Conservation (phyloP, 352 stramenopile species). For the Poterioochromonas sp. region DNA sequence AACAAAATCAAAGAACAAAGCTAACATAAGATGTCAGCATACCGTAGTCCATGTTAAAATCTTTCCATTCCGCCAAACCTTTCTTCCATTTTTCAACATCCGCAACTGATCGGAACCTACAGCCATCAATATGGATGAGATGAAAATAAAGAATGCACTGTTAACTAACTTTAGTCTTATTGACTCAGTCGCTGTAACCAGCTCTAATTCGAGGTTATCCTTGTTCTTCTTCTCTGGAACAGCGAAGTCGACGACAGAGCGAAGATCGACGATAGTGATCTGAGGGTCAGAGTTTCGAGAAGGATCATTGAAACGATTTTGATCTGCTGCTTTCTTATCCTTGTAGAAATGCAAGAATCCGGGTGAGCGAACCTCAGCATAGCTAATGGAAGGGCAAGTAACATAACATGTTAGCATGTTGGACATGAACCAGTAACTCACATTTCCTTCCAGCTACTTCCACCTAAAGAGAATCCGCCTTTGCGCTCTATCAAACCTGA, state of each 20-base stretch:
- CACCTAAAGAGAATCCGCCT: background rate
- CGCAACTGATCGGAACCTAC: background rate
- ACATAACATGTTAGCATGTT: no score
- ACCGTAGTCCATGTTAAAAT: slow-evolving; percentile 10
- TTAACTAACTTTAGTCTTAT: background rate
- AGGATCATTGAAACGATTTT: background rate
- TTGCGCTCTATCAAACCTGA: background rate
- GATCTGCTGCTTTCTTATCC: background rate
- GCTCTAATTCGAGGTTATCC: background rate
- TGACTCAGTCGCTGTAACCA: background rate
- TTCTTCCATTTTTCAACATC: background rate
- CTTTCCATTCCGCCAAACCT: slow-evolving; percentile 17
- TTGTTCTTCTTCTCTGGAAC: background rate
- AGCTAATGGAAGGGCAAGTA: background rate
- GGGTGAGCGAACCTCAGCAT: background rate
- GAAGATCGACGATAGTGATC: background rate
- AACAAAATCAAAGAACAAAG: no score
- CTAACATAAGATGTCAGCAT: no score
- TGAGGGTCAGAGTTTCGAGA: background rate
- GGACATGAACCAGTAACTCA: background rate
- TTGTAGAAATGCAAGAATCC: slow-evolving; percentile 5
- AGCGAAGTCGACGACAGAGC: background rate
- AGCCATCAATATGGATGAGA: background rate
- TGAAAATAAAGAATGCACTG: background rate
- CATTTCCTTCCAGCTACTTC: background rate